Base-by-base conservation (phyloP, 768 basidiomycete species). In the Pisolithus microcarpus region DNA sequence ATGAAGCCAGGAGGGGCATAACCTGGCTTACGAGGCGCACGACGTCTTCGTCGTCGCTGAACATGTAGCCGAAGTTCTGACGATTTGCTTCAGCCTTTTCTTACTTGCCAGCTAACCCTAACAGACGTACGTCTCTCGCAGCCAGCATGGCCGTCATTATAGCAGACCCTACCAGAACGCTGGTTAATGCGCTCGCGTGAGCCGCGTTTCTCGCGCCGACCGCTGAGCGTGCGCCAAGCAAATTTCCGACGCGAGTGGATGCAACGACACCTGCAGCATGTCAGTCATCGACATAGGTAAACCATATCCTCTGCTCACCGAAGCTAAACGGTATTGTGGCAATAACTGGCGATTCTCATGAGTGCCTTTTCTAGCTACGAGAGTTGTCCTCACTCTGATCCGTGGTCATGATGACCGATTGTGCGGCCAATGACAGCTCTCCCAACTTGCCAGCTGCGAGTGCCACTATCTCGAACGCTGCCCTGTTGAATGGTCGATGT, bases 381-480 rank as follows among this genome's bases (percentile, higher is more conserved):
- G 28, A 2, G 11, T 37, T 30, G 5, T 1, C 59, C 65, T 52
- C 56, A 84, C 85, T 82, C 66, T 86, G 85, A 59, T 90, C 87
- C 5, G 82, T 79, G 16, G 84, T 87, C 84, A 87, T 88, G 50
- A 87, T 85, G 43, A 86, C 80, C 0, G 84, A 82, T 57, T 90
- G 87, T 2, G 84, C 86, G 4, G 84, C 85, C 34, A 89, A 73
- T 1, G 84, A 70, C 30, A 85, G 62, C n/a, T 75, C 61, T 7
- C 86, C 87, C 4, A 90, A 71, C 18, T 79, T 74, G 4, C 85
- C 87, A 3, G 87, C 87, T 16, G 84, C 83, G 21, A 90, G 69
- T 4, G 87, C 85, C 10, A 89, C 87, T 37, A 89, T 86, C 61
- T 90, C 87, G 56, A 89, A 90, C 0, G 86, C 84, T 40, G 82